Evolutionary conservation across 2,329 filamentous ascomycete genomes (phyloP), one percentile per base, ranked within the genome.

Genomic region (Epichloe amarillans): DNA sequence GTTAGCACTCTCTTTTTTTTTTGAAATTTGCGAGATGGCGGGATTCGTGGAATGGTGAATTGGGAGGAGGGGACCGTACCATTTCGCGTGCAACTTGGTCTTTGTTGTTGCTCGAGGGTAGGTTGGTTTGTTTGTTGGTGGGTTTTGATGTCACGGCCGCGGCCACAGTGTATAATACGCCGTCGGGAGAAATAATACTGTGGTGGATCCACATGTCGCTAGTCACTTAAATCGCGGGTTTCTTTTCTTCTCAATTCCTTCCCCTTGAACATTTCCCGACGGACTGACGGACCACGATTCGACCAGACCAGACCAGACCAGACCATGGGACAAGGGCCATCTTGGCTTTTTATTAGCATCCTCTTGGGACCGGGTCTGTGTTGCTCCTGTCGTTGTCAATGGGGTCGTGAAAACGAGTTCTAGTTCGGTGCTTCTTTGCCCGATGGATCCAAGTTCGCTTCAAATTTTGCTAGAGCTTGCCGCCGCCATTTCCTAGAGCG

Each of bases 391-490:
- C 30, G 30, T 30, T 30, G 26, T 30, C 30, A 8, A 11, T 11
- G 30, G 30, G 26, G 30, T 30, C 30, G 8, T 2, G 8, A 26
- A 26, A 26, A 26, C 30, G 30, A 26, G 1, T 11, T 30, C 30
- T 30, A 30, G 26, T 30, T 30, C 26, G 26, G 26, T 30, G 26
- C 11, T 11, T 41, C 39, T 4, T 10, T 10, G 39, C n/a, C 10
- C 26, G 26, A 11, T 15, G 39, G 39, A 19, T 10, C n/a, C 1
- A 19, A n/a, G 4, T 6, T 54, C 62, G 76, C 78, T 81, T 81
- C 76, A 68, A 77, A 71, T 71, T 69, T 72, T 77, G 78, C 78
- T 82, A 82, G 78, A 82, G 77, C 78, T 79, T 80, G 75, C 72
- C 78, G 77, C 69, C 69, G 73, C 64, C 46, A 33, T 44, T 64